Evolutionary conservation across 2,329 filamentous ascomycete genomes (phyloP), one percentile per base, ranked within the genome.

Genomic region (Fusarium dimerum): DNA sequence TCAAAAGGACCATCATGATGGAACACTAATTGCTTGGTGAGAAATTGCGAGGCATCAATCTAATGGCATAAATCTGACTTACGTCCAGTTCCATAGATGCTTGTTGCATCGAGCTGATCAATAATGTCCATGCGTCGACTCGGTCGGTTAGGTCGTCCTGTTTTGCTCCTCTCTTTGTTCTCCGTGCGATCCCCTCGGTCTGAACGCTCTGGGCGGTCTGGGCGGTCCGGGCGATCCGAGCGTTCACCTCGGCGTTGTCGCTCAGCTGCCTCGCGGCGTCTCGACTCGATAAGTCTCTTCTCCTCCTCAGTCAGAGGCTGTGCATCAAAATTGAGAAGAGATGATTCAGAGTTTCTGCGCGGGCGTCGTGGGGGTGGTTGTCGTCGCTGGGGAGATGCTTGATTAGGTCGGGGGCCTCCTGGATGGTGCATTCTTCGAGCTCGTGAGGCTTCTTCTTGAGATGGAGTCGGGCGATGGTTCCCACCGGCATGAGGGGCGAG

Each of bases 1-100:
- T 99, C 94, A 66, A 97, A 99, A 5, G 94, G 94, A 1, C 94
- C 94, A 66, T 97, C 94, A 68, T 99, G 94, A 66, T 99, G 94
- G 74, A 97, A 96, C 62, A 96, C 92, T 96, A 65, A 39, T 9
- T n/a, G 44, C n/a, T 53, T 40, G 41, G 47, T 57, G 45, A 60
- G 55, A 26, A 52, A 34, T 18, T 36, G 32, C 32, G 10, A 36
- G 32, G 32, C 11, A 16, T 41, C 15, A 41, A 36, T 11, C 7
- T 5, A 16, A 16, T 15, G 18, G 7, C 11, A 18, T 16, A 18
- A 12, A 7, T 16, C 12, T 47, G 47, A 85, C 90, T 75, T 78
- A 95, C 91, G 78, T 73, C 93, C 92, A 65, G 89, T 90, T 51
- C 94, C 93, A 68, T 96, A 97, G 63, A 97, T 95, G 70, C 92